Evolutionary conservation across 306 rosid genomes (phyloP).

Genomic region (Casuarina equisetifolia): DNA sequence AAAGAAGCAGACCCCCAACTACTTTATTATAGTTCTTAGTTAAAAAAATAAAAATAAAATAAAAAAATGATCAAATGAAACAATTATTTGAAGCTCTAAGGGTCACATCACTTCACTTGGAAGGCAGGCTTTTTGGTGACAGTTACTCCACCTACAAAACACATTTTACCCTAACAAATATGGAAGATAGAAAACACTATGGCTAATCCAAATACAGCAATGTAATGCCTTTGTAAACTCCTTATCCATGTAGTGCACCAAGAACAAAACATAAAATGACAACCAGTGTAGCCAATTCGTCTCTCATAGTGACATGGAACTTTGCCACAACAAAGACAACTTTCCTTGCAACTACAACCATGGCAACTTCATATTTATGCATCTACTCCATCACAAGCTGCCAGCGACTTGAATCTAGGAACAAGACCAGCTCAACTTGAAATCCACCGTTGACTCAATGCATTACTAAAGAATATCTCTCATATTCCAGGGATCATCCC

Average conservation of each 20-base stretch:
- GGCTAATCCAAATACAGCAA: not conserved
- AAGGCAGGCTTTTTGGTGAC: not conserved
- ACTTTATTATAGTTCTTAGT: not conserved
- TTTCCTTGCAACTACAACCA: not conserved
- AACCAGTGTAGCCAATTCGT: not conserved
- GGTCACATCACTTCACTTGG: not conserved
- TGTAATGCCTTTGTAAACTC: not conserved
- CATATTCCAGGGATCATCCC: not conserved
- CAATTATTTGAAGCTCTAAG: not conserved
- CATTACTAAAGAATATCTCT: not conserved
- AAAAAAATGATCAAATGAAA: not conserved
- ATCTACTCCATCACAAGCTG: not conserved
- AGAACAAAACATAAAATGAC: not conserved
- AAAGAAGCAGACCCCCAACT: not conserved
- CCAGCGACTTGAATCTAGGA: not conserved
- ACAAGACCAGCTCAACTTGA: slow-evolving; percentile 3
- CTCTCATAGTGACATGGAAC: not conserved
- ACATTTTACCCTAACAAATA: not conserved
- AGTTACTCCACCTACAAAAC: not conserved
- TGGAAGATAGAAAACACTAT: not conserved
- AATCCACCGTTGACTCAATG: not conserved
- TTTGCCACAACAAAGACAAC: not conserved
- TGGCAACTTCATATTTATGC: not conserved
- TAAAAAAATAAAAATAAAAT: not conserved
- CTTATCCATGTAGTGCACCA: not conserved